Evolutionary conservation across 176 grass and related monocot genomes (phyloP), one percentile per base, ranked within the genome.

Genomic region (Triticum turgidum): DNA sequence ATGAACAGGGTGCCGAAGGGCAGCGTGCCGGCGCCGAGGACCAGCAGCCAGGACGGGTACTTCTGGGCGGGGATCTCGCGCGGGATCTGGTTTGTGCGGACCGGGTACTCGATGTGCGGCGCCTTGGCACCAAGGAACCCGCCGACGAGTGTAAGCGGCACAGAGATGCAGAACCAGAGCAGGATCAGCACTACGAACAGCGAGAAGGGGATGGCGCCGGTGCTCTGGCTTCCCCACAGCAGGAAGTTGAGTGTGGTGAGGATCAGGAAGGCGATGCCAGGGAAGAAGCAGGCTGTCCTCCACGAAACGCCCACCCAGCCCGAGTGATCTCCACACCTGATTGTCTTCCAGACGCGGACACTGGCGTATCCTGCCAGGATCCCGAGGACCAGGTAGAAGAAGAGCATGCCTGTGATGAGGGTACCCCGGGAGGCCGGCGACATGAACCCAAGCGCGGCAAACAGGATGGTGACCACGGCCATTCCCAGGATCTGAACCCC

Each of bases 1-100:
- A 95, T 95, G 86, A 95, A 95, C 14, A 95, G 86, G 63, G 93
- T 95, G 58, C 93, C 93, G 10, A 95, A 95, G 63, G 93, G 93
- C 70, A 95, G 80, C 3, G 93, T 95, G 59, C 93, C 93, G 13
- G 93, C 93, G 10, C 93, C 93, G 20, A 95, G 88, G 65, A 95
- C 93, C 86, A 95, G 25, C 90, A 95, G 10, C 93, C 90, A 95
- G 38, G 93, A 92, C 3, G 93, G 93, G 80, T 95, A 95, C 83
- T 90, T 95, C 84, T 95, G 93, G 9, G 90, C 88, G 39, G 93
- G 93, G 61, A 92, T 92, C 67, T 95, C 93, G 18, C 93, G 93
- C 12, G 93, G 93, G 58, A 95, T 95, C 86, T 95, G 93, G 85
- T 95, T 95, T 1, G 93, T 95, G 62, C 90, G 88, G 42, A 95